A percentile compares a stretch with the other conserved stretches of the same genome.
phyloP scores from a whole-genome alignment of 2,329 filamentous ascomycete species.

The Monosporascus sp. region DNA sequence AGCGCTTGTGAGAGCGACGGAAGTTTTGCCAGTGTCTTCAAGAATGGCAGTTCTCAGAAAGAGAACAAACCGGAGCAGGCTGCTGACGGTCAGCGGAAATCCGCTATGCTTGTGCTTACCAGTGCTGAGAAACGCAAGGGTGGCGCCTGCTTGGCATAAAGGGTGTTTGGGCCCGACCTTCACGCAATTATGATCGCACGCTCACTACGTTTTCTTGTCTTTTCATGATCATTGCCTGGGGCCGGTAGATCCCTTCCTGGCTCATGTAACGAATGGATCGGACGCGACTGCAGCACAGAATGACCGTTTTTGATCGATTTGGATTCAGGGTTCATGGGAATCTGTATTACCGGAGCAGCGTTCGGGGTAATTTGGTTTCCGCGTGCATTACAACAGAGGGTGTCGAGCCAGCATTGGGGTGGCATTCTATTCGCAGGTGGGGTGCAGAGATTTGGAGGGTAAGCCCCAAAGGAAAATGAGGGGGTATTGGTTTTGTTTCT shows the following conservation, averaged over 20 bases:
- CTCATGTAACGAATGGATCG: slow-evolving; percentile 21
- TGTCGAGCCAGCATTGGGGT: neutral
- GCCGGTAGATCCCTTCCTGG: slow-evolving; percentile 25
- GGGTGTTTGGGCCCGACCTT: slow-evolving; percentile 8
- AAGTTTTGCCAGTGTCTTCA: slow-evolving; percentile 64
- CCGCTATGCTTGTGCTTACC: slow-evolving; percentile 80
- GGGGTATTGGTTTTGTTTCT: neutral
- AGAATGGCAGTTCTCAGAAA: slow-evolving; percentile 47
- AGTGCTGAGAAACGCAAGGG: slow-evolving; percentile 88
- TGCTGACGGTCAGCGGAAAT: slow-evolving; percentile 64
- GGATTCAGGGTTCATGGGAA: slow-evolving; percentile 13
- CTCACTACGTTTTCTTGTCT: slow-evolving; percentile 22
- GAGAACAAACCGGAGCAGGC: slow-evolving; percentile 49
- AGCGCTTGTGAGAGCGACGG: slow-evolving; percentile 53
- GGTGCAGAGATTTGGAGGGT: neutral
- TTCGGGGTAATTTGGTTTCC: slow-evolving; percentile 11
- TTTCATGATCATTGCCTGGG: slow-evolving; percentile 20
- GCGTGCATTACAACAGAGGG: slow-evolving; percentile 13
- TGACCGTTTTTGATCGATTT: slow-evolving; percentile 22
- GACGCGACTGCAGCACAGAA: slow-evolving; percentile 20
- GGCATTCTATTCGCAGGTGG: neutral
- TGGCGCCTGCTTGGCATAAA: slow-evolving; percentile 26
- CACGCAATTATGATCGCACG: slow-evolving; percentile 26
- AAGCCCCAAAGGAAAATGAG: neutral
- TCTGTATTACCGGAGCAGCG: slow-evolving; percentile 11